Evolutionary conservation across 2,329 filamentous ascomycete species (phyloP), one percentile per base, ranked within the genome.

Genomic region (Claviceps monticola): DNA sequence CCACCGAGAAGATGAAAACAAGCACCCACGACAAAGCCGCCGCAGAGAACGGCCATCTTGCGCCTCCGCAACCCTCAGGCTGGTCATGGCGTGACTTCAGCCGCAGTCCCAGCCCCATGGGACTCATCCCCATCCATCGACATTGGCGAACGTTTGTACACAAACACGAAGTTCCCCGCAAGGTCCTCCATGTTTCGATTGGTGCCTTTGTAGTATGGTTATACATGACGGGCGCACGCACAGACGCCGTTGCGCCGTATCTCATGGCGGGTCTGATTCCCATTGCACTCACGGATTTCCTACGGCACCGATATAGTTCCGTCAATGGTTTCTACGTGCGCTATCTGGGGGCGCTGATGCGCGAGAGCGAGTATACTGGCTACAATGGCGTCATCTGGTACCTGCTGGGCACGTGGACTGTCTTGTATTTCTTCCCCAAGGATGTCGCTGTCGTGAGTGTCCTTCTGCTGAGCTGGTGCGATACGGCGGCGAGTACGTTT

Each of bases 381-480:
- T 98, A 88, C 76, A 98, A 98, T 65, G 93, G 93, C 50, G 91
- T 97, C 59, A 94, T 98, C 58, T 96, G 87, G 74, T 98, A 97
- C 68, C 80, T 98, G 9, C 78, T 96, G 7, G 93, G 93, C 52
- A 84, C 89, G 29, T 96, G 89, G 82, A 76, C 83, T 36, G 88
- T 91, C 16, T 79, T 97, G 58, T 80, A 80, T 58, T 88, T 88
- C 66, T 88, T 94, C 66, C 88, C 90, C 56, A 98, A 97, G 71
- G 93, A 98, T 61, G 79, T 98, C 23, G 89, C 84, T 7, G 84
- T 95, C 48, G 84, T 97, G 74, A 83, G 86, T 55, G 85, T 97
- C 44, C 74, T 98, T 61, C 78, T 98, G 42, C 79, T 98, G 23
- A 94, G 87, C 63, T 98, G 93, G 93, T 98, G 93, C 69, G 93